These are phyloP conservation scores for Fusarium continuum DNA, from an alignment of 2,329 filamentous ascomycete genomes.

Conservation along the genomic window DNA sequence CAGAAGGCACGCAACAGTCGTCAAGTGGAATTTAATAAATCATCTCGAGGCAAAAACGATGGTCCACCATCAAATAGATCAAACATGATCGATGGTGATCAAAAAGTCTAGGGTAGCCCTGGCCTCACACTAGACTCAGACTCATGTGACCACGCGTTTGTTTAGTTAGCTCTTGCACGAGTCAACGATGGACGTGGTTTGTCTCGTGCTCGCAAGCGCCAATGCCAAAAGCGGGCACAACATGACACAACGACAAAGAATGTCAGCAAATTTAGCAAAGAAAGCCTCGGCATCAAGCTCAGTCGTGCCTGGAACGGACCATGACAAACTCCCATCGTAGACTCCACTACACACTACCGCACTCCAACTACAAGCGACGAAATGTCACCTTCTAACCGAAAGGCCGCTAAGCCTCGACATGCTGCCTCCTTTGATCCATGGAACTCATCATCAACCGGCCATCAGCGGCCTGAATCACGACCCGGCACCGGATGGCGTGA, in stretches of 20 bases:
- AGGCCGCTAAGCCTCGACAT: slow-evolving; percentile 54
- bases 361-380: background rate
- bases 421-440: slow-evolving; percentile 68
- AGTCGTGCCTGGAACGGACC: background rate
- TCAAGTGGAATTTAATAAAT: background rate
- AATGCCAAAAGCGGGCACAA: slow-evolving; percentile 28
- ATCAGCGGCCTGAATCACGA: slow-evolving; percentile 77
- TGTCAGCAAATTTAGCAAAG: background rate
- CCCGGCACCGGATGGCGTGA: slow-evolving; percentile 75
- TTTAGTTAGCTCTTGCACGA: slow-evolving; percentile 20
- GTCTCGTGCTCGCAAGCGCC: slow-evolving; percentile 33
- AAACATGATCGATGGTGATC: background rate
- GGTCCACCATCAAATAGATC: background rate
- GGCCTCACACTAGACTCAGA: background rate
- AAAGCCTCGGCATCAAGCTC: background rate
- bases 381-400: slow-evolving; percentile 32
- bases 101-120: slow-evolving; percentile 9
- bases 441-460: slow-evolving; percentile 79
- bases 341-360: background rate
- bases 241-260: slow-evolving; percentile 22
- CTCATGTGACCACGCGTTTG: slow-evolving; percentile 45
- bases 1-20: too few relatives aligned
- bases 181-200: slow-evolving; percentile 23
- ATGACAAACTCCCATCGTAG: background rate
- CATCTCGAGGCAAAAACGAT: background rate